phyloP scores from a whole-genome alignment of 73 alveolate genomes.

The Stentor roeselii region DNA sequence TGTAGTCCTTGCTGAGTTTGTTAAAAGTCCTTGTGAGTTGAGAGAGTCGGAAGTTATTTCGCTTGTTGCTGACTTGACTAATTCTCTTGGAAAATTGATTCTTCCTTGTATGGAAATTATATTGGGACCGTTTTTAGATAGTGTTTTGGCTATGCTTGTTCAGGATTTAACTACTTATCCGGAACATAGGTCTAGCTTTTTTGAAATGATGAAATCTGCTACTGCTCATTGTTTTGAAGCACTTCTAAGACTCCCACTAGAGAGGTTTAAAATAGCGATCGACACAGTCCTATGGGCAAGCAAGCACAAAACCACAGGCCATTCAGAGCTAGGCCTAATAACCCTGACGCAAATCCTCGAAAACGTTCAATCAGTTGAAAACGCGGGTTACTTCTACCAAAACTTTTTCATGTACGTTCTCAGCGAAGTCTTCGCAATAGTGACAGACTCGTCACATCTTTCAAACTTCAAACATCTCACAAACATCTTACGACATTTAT shows the following conservation, averaged over 20 bases:
- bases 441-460: constrained; percentile 55
- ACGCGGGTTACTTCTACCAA: constrained; percentile 40
- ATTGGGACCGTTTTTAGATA: constrained; percentile 67
- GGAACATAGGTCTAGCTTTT: constrained; percentile 90
- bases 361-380: constrained; percentile 35
- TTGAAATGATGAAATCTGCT: constrained; percentile 77
- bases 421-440: constrained; percentile 42
- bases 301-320: constrained; percentile 86
- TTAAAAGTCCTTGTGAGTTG: constrained; percentile 69
- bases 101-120: constrained; percentile 69
- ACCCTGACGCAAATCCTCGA: constrained; percentile 70
- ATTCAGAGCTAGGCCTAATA: constrained; percentile 89
- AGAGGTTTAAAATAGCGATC: constrained; percentile 77
- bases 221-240: constrained; percentile 76
- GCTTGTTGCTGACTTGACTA: constrained; percentile 77
- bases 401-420: constrained; percentile 42
- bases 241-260: constrained; percentile 74
- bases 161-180: constrained; percentile 86
- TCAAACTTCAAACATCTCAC: constrained; percentile 56
- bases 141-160: constrained; percentile 83
- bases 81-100: constrained; percentile 64
- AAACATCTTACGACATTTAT: constrained; percentile 39
- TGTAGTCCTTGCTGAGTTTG: constrained; percentile 83
- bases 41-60: constrained; percentile 95
- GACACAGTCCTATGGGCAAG: constrained; percentile 94